These are phyloP conservation scores for Pichia scutulata DNA, from an alignment of 805 yeast genomes.

Conservation along the genomic window DNA sequence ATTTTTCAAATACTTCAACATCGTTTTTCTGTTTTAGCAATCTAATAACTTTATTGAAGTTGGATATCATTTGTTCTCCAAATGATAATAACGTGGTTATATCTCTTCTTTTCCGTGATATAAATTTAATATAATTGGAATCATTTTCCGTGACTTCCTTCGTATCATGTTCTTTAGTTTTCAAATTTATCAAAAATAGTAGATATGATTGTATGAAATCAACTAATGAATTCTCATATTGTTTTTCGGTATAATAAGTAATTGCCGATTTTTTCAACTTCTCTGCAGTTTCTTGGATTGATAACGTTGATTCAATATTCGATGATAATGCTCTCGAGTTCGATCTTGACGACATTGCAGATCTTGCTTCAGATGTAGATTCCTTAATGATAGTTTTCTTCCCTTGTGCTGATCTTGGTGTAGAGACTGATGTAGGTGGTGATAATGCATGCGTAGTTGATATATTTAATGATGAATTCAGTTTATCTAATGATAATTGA, in stretches of 20 bases:
- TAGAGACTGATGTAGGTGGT: background rate
- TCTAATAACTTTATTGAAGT: constrained; percentile 10
- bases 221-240: constrained; percentile 13
- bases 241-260: constrained; percentile 9
- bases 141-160: constrained; percentile 6
- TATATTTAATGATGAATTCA: constrained; percentile 1
- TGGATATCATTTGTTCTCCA: constrained; percentile 15
- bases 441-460: background rate
- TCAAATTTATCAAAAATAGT: constrained; percentile 20
- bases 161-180: constrained; percentile 14
- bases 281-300: constrained; percentile 14
- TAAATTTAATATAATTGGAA: constrained; percentile 12
- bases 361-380: background rate
- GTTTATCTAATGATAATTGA: constrained; percentile 15
- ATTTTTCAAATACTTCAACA: background rate
- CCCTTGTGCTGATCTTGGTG: background rate
- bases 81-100: background rate
- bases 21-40: background rate
- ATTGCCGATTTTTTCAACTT: constrained; percentile 13
- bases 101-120: constrained; percentile 10
- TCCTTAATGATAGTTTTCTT: background rate
- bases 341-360: background rate
- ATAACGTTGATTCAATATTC: background rate
- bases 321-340: background rate
- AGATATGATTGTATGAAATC: constrained; percentile 21